Base-by-base conservation (phyloP, 257 asterid species). In the Cynanchum wilfordii region DNA sequence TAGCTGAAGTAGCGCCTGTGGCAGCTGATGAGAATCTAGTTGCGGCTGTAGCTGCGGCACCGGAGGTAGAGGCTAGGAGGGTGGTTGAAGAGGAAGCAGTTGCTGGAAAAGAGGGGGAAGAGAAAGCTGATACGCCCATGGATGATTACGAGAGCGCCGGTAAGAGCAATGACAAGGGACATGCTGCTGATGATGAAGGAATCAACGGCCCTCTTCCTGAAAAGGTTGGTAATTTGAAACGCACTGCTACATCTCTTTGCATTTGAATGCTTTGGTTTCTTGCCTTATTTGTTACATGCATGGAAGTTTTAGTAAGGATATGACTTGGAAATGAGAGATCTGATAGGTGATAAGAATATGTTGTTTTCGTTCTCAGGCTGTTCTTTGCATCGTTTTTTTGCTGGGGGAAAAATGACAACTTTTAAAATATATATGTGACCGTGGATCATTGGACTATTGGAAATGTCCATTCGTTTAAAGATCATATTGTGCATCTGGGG, bases 151-250 rank as follows among this genome's bases (percentile, higher is more conserved):
- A 80, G 27, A 83, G 84, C 54, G 89, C 87, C 38, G 89, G 86
- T 8, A 84, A 79, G 73, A 87, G 88, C 78, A 82, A 78, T 1
- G 88, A 85, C 45, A 84, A 82, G 74, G 90, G 73, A 27, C 75
- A 82, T 22, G 96, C 82, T 54, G 96, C 76, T 11, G 91, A 86
- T 49, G 97, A 91, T 64, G 96, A 87, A 47, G 82, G 84, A 67
- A 58, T 78, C 13, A 4, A 81, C 42, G 47, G 86, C 42, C 92
- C 97, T 44, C 73, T 89, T 71, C 96, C 97, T 8, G 90, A 91
- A 76, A 86, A 79, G 87, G 97, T 89, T 57, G 65, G 79, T 71
- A 19, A 49, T 75, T 68, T 71, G 51, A 12, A 57, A 29, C 15
- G 25, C 66, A 40, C 20, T 36, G 69, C 54, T 36, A 40, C 27